Conservation (phyloP, 495 filamentous ascomycete genomes). For the Coniosporium apollinis region DNA sequence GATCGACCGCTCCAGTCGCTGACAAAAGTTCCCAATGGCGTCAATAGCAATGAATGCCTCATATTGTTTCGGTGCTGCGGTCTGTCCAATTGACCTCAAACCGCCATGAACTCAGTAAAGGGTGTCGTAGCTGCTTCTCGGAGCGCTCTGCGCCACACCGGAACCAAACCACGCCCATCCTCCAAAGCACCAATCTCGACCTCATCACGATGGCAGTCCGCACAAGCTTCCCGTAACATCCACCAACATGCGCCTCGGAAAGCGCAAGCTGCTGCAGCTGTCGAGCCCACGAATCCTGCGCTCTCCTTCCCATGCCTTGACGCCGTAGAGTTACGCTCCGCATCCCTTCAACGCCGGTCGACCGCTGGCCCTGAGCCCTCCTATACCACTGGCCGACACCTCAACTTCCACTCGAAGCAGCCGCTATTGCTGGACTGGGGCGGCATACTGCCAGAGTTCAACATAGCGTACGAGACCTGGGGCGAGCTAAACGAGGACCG, state of each 20-base stretch:
- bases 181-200: too few species aligned
- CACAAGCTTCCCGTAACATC: too few species aligned
- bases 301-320: conserved; percentile 94
- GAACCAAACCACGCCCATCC: too few species aligned
- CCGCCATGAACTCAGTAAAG: too few species aligned
- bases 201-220: too few species aligned
- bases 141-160: too few species aligned
- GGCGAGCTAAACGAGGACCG: conserved; percentile 62
- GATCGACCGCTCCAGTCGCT: too few species aligned
- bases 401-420: conserved; percentile 51
- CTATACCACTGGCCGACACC: conserved; percentile 75
- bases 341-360: conserved; percentile 55
- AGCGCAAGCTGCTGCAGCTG: conserved; percentile 4
- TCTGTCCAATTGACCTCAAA: too few species aligned
- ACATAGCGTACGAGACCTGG: conserved; percentile 91
- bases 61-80: too few species aligned
- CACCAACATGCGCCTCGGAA: conserved; percentile 10
- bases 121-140: too few species aligned
- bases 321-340: conserved; percentile 67
- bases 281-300: conserved; percentile 62
- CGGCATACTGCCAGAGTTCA: conserved; percentile 67
- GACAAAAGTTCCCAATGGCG: too few species aligned
- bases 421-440: conserved; percentile 87
- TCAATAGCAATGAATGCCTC: too few species aligned
- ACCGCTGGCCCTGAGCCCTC: conserved; percentile 78